Percentiles rank a stretch among this genome's conserved stretches.
phyloP scores from a whole-genome alignment of 352 stramenopile genomes.

The Pythium brassicae region DNA sequence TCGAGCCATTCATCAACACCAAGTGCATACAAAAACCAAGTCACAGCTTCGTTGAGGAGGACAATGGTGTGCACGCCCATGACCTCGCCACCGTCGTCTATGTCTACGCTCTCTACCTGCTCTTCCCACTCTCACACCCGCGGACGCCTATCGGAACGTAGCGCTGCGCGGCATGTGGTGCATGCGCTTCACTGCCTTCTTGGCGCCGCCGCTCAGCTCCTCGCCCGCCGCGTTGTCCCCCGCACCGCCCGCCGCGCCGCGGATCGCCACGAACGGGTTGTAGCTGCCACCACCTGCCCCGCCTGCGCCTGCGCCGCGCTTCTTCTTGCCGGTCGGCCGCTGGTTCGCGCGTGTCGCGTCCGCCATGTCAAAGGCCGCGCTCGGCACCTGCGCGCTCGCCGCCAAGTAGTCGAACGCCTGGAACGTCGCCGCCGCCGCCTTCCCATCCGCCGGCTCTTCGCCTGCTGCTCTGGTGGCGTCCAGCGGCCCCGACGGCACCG shows the following conservation, averaged over 20 bases:
- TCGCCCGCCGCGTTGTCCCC: conserved; percentile 6
- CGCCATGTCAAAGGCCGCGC: conserved; percentile 41
- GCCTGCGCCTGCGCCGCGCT: conserved; percentile 34
- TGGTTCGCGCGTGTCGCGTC: conserved; percentile 27
- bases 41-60: background rate
- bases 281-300: conserved; percentile 29
- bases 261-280: conserved; percentile 74
- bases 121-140: background rate
- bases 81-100: background rate
- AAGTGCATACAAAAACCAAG: background rate
- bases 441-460: background rate
- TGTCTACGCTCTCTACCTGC: background rate
- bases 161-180: conserved; percentile 82
- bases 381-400: conserved; percentile 34
- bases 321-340: conserved; percentile 16
- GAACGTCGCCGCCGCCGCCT: conserved; percentile 10
- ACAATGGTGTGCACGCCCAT: too few species aligned
- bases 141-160: conserved; percentile 61
- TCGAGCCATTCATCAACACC: too few species aligned
- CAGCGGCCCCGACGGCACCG: conserved; percentile 11
- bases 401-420: conserved; percentile 55
- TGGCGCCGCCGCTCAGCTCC: conserved; percentile 22
- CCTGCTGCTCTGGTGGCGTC: too few species aligned
- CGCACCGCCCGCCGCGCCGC: conserved; percentile 30
- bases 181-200: conserved; percentile 71